Evolutionary conservation across 345 rosid genomes (phyloP).

Genomic region (Schrenkiella parvula): DNA sequence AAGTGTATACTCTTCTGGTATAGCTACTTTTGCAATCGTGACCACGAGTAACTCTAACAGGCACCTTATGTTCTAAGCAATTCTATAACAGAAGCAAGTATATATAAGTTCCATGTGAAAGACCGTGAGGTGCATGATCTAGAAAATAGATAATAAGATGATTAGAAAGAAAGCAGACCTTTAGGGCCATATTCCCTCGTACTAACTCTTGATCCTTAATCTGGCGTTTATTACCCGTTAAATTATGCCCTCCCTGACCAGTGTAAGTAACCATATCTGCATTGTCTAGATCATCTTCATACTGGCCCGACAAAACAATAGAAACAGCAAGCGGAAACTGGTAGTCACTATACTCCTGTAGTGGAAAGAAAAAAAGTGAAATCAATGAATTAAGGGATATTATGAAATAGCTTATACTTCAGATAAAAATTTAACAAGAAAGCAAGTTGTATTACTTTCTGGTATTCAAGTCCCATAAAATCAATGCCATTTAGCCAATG

Average conservation of each 20-base stretch:
- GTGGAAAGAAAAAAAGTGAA: neutral
- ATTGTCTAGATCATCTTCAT: conserved; percentile 95
- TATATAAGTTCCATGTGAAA: neutral
- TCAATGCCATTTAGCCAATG: conserved; percentile 98
- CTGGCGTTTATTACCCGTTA: conserved; percentile 86
- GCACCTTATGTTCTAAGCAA: conserved; percentile 51
- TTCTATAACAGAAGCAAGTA: conserved; percentile 47
- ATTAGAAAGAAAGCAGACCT: conserved; percentile 45
- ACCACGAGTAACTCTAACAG: conserved; percentile 89
- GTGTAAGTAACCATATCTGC: conserved; percentile 85
- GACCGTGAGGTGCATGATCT: neutral
- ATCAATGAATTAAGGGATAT: neutral
- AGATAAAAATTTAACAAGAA: neutral
- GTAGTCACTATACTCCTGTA: conserved; percentile 52
- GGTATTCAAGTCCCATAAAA: conserved; percentile 62
- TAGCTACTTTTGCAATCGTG: conserved; percentile 65
- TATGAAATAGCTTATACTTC: neutral
- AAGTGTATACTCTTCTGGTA: conserved; percentile 66
- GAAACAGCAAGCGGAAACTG: conserved; percentile 66
- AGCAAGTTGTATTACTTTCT: conserved; percentile 35
- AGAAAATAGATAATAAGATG: neutral
- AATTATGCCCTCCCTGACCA: conserved; percentile 92
- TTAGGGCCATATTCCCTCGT: conserved; percentile 88
- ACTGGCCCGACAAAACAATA: conserved; percentile 85
- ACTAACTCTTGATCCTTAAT: conserved; percentile 55